Conservation (phyloP, 257 asterid genomes). For the Verbascum thapsus region DNA sequence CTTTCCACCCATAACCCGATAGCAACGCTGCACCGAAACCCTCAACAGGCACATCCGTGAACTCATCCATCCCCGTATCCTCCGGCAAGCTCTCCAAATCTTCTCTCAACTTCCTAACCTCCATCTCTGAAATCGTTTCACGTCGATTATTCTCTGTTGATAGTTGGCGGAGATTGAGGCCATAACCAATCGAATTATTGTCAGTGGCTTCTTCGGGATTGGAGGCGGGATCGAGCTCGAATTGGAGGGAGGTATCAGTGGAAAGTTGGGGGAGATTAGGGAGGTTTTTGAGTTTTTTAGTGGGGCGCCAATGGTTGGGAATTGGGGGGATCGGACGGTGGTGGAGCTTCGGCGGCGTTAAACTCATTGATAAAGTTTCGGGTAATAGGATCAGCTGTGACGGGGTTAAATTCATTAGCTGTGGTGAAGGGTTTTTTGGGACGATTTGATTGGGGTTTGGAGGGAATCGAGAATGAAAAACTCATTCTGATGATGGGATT, state of each 20-base stretch:
- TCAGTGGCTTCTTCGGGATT: constrained; percentile 43
- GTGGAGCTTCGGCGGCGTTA: constrained; percentile 49
- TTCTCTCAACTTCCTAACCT: constrained; percentile 55
- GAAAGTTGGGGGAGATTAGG: constrained; percentile 56
- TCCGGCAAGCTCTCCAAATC: constrained; percentile 67
- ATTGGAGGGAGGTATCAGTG: constrained; percentile 45
- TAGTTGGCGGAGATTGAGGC: constrained; percentile 65
- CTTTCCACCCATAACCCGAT: constrained; percentile 82
- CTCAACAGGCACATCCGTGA: constrained; percentile 72
- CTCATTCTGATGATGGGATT: constrained; percentile 48
- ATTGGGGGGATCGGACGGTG: constrained; percentile 56
- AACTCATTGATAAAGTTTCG: constrained; percentile 65
- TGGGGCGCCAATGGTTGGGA: constrained; percentile 61
- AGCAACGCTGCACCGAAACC: constrained; percentile 68
- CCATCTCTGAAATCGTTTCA: constrained; percentile 42
- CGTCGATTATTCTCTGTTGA: constrained; percentile 12
- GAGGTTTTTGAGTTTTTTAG: constrained; percentile 62
- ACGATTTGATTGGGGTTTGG: constrained; percentile 58
- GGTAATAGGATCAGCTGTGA: too few species aligned
- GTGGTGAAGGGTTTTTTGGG: constrained; percentile 44
- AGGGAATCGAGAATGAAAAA: constrained; percentile 62
- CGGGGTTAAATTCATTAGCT: too few species aligned
- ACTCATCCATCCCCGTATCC: constrained; percentile 56
- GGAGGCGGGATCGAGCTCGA: constrained; percentile 56
- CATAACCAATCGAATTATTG: constrained; percentile 49